These are phyloP conservation scores for Aspergillus intermedius DNA, from an alignment of 2,329 filamentous ascomycete species.

Conservation along the genomic window DNA sequence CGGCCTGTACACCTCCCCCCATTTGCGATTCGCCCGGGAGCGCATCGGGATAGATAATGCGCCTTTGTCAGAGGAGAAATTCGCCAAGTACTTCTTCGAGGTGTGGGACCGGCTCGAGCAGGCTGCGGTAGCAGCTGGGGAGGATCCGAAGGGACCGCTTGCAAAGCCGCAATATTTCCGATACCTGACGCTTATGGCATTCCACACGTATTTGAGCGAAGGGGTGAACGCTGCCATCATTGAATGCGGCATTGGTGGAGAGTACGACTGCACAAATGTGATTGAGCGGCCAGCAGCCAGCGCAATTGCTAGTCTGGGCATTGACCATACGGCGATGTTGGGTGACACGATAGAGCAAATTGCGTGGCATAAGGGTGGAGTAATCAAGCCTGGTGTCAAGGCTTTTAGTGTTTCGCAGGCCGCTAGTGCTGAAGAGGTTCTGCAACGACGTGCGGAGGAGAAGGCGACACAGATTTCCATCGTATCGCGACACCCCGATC, in stretches of 20 bases:
- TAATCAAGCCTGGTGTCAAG: constrained; percentile 63
- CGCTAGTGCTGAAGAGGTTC: constrained; percentile 48
- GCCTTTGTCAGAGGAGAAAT: constrained; percentile 61
- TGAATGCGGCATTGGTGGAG: constrained; percentile 90
- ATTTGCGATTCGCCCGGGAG: constrained; percentile 76
- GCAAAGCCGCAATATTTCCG: constrained; percentile 89
- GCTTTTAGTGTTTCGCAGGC: constrained; percentile 59
- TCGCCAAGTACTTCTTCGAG: constrained; percentile 75
- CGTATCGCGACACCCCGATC: constrained; percentile 44
- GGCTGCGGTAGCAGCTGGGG: constrained; percentile 46
- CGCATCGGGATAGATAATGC: constrained; percentile 72
- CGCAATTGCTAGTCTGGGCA: constrained; percentile 72
- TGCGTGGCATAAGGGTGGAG: constrained; percentile 86
- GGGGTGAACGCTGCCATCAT: constrained; percentile 73
- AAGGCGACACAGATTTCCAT: constrained; percentile 44
- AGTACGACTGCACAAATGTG: constrained; percentile 89
- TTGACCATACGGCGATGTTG: constrained; percentile 78
- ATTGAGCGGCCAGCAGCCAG: constrained; percentile 62
- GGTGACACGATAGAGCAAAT: constrained; percentile 74
- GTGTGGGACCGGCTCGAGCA: constrained; percentile 66
- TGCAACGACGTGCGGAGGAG: constrained; percentile 50
- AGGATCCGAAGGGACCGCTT: constrained; percentile 44
- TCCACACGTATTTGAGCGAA: constrained; percentile 73
- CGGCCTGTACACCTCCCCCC: constrained; percentile 79
- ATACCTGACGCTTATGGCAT: constrained; percentile 79